Evolutionary conservation across 2,329 filamentous ascomycete genomes (phyloP).

Genomic region (Dactylellina haptotyla): DNA sequence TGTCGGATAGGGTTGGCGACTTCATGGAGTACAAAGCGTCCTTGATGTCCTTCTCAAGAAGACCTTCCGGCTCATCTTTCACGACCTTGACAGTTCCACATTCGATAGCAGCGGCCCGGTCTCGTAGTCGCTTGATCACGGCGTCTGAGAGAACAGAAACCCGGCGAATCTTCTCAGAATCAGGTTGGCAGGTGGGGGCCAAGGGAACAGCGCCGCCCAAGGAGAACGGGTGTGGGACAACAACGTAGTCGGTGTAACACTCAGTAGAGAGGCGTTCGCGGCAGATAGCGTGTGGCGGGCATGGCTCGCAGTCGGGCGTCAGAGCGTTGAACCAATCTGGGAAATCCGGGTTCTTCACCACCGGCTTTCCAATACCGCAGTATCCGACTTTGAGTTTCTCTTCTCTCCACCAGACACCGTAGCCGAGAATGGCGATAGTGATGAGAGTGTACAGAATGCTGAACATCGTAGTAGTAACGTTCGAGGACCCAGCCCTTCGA

Average conservation of each 20-base stretch:
- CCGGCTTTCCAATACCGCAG: conserved; percentile 79
- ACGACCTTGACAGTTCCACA: conserved; percentile 73
- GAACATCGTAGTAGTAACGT: conserved; percentile 66
- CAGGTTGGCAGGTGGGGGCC: conserved; percentile 90
- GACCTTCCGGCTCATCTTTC: conserved; percentile 73
- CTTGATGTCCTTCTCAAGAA: conserved; percentile 81
- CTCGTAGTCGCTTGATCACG: conserved; percentile 84
- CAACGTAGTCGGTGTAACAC: conserved; percentile 87
- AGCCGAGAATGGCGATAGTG: conserved; percentile 74
- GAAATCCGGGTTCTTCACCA: conserved; percentile 72
- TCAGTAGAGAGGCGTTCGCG: conserved; percentile 78
- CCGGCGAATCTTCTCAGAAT: conserved; percentile 87
- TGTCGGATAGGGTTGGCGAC: conserved; percentile 65
- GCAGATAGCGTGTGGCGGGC: conserved; percentile 89
- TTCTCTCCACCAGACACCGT: conserved; percentile 85
- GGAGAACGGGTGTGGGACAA: conserved; percentile 84
- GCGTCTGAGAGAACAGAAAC: conserved; percentile 88
- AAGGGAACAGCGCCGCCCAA: conserved; percentile 83
- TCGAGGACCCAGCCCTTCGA: conserved; percentile 63
- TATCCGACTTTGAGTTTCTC: conserved; percentile 97
- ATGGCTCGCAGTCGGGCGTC: conserved; percentile 86
- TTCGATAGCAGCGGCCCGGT: conserved; percentile 87
- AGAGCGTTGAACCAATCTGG: conserved; percentile 73
- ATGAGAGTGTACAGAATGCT: conserved; percentile 78
- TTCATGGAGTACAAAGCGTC: conserved; percentile 93